Evolutionary conservation across 2,329 filamentous ascomycete genomes (phyloP), one percentile per base, ranked within the genome.

Genomic region (Westerdykella ornata): DNA sequence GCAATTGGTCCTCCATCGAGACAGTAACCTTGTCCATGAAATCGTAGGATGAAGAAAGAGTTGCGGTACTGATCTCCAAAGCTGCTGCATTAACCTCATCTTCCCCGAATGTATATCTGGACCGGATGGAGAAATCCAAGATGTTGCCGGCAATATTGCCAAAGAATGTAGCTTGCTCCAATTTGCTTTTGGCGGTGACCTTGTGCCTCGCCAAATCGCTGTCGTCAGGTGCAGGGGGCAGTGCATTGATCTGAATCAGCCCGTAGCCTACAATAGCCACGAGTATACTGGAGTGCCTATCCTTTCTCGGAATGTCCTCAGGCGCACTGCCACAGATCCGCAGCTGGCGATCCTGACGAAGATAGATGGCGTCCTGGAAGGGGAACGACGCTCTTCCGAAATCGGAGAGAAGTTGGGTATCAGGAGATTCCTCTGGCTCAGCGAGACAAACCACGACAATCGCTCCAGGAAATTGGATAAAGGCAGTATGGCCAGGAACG

Each of bases 121-220:
- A 73, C 48, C 79, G 78, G 33, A 81, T 77, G 33, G 83, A 78
- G 54, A 98, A 88, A 47, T 88, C 81, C n/a, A 98, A 69, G n/a
- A 90, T 85, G 54, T 88, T 97, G 56, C 86, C 81, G 47, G 82
- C 76, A 59, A 85, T 81, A 36, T 80, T 80, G 2, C 89, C 89
- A 60, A 88, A 97, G 67, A 96, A 97, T 1, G 97, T 85, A 2
- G 89, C 89, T 68, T 98, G 89, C 59, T 96, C 88, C 31, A 98
- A 75, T 66, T 92, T 95, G 67, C 81, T 86, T 67, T 88, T 92
- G 5, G 87, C 85, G 1, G 85, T 89, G 13, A 94, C 78, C 50
- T 69, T 69, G 8, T 52, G 47, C 18, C 59, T 60, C 36, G 59
- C 82, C 15, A 44, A 41, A 9, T 53, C 47, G 12, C 51, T 41